Conservation (phyloP, 1,284 basidiomycete species). For the Peniophora sp. region DNA sequence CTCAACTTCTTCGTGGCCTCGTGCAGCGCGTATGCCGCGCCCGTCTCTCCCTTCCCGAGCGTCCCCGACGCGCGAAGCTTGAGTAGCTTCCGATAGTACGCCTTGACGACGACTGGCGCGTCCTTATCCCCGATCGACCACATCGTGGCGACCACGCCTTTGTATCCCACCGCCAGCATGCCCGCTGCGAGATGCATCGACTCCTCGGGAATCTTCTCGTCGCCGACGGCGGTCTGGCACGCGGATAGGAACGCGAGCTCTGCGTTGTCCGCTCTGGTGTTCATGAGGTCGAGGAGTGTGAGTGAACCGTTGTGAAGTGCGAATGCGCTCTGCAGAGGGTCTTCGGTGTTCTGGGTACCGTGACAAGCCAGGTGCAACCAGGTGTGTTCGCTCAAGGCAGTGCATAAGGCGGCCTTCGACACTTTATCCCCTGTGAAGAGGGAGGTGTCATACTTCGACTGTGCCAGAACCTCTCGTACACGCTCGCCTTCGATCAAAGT, state of each 20-base stretch:
- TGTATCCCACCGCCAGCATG: slow-evolving; percentile 16
- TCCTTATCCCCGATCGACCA: slow-evolving; percentile 14
- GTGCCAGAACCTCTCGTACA: slow-evolving; percentile 4
- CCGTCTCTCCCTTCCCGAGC: background rate
- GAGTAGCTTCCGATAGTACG: slow-evolving; percentile 3
- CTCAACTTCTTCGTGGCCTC: background rate
- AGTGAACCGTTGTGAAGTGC: background rate
- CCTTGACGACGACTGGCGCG: slow-evolving; percentile 9
- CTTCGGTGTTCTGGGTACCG: background rate
- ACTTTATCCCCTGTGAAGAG: slow-evolving; percentile 5
- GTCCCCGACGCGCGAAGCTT: background rate
- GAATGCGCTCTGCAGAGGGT: slow-evolving; percentile 1
- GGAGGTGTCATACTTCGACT: slow-evolving; percentile 7
- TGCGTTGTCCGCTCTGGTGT: background rate
- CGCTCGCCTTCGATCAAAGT: background rate
- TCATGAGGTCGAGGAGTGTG: background rate
- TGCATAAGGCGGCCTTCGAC: background rate
- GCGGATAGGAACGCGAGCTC: slow-evolving; percentile 15
- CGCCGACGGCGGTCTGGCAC: slow-evolving; percentile 16
- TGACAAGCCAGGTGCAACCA: slow-evolving; percentile 3
- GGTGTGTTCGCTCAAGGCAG: background rate
- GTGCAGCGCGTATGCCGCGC: background rate
- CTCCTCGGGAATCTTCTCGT: slow-evolving; percentile 13
- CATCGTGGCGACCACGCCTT: slow-evolving; percentile 16
- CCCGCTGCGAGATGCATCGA: slow-evolving; percentile 18